These are phyloP conservation scores for Hibiscus syriacus DNA, from an alignment of 345 rosid genomes.

Conservation along the genomic window DNA sequence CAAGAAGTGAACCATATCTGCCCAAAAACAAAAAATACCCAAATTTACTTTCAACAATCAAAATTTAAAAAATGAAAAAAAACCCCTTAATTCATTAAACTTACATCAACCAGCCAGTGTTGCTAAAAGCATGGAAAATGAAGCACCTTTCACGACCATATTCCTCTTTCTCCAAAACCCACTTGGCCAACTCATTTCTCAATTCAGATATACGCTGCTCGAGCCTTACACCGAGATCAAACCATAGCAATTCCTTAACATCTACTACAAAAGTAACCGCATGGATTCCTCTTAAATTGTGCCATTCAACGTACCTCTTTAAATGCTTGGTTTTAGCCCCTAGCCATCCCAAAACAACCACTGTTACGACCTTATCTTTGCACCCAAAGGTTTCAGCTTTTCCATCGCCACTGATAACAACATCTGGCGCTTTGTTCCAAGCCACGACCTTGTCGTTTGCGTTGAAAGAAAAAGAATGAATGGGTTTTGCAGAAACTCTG, in stretches of 20 bases:
- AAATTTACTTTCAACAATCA: not conserved
- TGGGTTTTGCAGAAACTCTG: constrained; percentile 16
- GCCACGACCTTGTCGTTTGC: constrained; percentile 25
- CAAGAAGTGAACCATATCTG: constrained; percentile 65
- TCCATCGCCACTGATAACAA: constrained; percentile 10
- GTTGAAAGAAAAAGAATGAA: constrained; percentile 17
- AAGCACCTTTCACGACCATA: constrained; percentile 60
- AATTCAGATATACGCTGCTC: constrained; percentile 44
- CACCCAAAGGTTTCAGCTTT: constrained; percentile 13
- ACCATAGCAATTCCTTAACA: constrained; percentile 44
- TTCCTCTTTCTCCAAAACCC: constrained; percentile 51
- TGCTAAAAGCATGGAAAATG: constrained; percentile 83
- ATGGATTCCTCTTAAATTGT: constrained; percentile 63
- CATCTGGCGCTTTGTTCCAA: constrained; percentile 45
- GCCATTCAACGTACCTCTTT: constrained; percentile 78
- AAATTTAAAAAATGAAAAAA: not conserved
- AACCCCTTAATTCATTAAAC: constrained; percentile 22
- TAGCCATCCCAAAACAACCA: constrained; percentile 86
- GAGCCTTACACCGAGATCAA: constrained; percentile 47
- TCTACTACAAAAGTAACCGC: constrained; percentile 65
- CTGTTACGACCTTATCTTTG: constrained; percentile 40
- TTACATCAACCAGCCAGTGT: constrained; percentile 91
- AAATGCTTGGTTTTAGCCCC: constrained; percentile 70
- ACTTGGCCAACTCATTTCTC: constrained; percentile 39
- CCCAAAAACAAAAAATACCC: constrained; percentile 4